Evolutionary conservation across 1,139 yeast species (phyloP).

Genomic region (Blastobotrys buckinghamii): DNA sequence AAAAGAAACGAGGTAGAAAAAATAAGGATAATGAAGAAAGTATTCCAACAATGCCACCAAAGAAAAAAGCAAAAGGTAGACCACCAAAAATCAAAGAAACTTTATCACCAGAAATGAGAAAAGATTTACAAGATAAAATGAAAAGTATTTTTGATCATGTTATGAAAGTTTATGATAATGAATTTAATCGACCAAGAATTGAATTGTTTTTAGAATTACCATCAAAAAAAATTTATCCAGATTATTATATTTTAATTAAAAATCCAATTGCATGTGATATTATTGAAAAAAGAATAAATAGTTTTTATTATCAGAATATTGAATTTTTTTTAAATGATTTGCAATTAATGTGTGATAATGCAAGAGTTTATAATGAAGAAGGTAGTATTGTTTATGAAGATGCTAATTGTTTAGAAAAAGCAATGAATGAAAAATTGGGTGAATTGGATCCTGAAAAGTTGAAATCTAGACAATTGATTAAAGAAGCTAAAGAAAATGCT

Average conservation of each 20-base stretch:
- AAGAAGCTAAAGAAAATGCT: background rate
- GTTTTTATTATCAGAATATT: constrained; percentile 46
- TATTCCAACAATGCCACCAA: constrained; percentile 19
- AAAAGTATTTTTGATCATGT: constrained; percentile 23
- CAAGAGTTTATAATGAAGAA: constrained; percentile 82
- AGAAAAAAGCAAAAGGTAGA: constrained; percentile 32
- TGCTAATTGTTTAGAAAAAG: constrained; percentile 58
- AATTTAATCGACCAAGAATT: constrained; percentile 33
- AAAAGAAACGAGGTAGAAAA: constrained; percentile 2
- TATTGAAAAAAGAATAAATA: constrained; percentile 37
- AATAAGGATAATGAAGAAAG: constrained; percentile 4
- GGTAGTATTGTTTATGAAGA: constrained; percentile 79
- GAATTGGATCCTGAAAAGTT: constrained; percentile 8
- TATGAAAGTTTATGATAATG: constrained; percentile 24
- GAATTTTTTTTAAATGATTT: constrained; percentile 66
- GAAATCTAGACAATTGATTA: background rate
- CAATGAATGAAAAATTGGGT: constrained; percentile 15
- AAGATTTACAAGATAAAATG: constrained; percentile 23
- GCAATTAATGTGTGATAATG: constrained; percentile 75
- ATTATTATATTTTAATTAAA: constrained; percentile 73
- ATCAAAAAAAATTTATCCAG: constrained; percentile 71
- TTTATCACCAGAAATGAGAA: constrained; percentile 36
- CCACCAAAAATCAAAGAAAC: constrained; percentile 37
- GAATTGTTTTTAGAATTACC: constrained; percentile 67
- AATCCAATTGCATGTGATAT: constrained; percentile 76